phyloP scores from a whole-genome alignment of 345 rosid species.

The Camelina neglecta region DNA sequence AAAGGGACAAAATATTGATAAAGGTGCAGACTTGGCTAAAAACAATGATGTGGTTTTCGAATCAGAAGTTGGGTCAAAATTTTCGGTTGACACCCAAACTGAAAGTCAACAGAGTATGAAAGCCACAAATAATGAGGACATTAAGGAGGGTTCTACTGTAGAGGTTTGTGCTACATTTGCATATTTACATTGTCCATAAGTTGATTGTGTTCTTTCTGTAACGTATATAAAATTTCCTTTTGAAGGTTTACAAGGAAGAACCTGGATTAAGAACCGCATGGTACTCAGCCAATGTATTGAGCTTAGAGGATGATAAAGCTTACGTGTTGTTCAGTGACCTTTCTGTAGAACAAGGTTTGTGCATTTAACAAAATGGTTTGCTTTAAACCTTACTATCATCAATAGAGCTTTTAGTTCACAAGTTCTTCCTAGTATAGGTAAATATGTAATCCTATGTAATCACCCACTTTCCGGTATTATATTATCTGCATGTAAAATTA shows the following conservation, averaged over 20 bases:
- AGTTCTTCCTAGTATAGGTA: conserved; percentile 15
- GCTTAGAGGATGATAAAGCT: conserved; percentile 80
- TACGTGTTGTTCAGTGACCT: conserved; percentile 73
- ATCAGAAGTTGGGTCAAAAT: conserved; percentile 50
- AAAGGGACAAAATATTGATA: conserved; percentile 54
- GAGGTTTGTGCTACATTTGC: conserved; percentile 66
- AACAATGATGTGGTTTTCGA: conserved; percentile 50
- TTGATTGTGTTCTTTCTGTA: conserved; percentile 23
- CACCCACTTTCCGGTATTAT: conserved; percentile 5
- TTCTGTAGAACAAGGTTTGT: conserved; percentile 67
- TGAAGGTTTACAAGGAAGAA: conserved; percentile 82
- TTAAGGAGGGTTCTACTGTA: conserved; percentile 76
- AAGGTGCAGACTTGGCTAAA: conserved; percentile 52
- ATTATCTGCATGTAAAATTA: conserved; percentile 17
- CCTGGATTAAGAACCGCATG: conserved; percentile 71
- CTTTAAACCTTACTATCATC: not conserved
- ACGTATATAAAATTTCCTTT: conserved; percentile 4
- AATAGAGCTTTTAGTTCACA: conserved; percentile 7
- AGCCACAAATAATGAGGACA: conserved; percentile 47
- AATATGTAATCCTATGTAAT: not conserved
- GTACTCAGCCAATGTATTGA: conserved; percentile 76
- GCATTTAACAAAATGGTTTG: conserved; percentile 11
- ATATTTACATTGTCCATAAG: not conserved
- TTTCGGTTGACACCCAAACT: conserved; percentile 42
- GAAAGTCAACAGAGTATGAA: conserved; percentile 46